Evolutionary conservation across 148 eudicot species (phyloP), one percentile per base, ranked within the genome.

Genomic region (Dianthus caryophyllus): DNA sequence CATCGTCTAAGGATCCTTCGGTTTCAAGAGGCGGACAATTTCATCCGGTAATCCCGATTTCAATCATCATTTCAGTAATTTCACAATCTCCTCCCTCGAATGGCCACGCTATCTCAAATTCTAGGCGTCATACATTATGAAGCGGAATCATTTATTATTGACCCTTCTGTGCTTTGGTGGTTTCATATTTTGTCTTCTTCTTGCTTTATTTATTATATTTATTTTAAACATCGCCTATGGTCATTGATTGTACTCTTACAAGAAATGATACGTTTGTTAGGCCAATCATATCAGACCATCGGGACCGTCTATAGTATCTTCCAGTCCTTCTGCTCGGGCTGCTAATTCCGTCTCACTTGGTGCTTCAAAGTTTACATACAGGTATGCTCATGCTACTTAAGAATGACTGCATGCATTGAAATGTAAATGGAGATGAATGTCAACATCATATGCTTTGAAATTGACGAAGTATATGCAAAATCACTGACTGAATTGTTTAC

Each of bases 281-380:
- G 84, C 74, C 51, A 84, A 82, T 71, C 82, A 84, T 70, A 71
- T 80, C 26, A 85, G 83, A 78, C 63, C 83, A 66, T 70, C 89
- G 67, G 82, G 72, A 71, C 82, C 81, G 39, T 75, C 91, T 73
- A 70, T 85, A 25, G 61, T 25, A 47, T 50, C 96, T 67, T 71
- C 89, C 26, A 55, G 50, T 71, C 73, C 88, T 73, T 78, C 71
- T 79, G 68, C 77, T 12, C 81, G 81, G 70, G 76, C 79, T 66
- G 69, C 66, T 61, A 82, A 78, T 59, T 50, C 78, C 43, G 82
- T 67, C 57, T 69, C 77, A 25, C 24, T 71, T 60, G 84, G 86
- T 21, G 72, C 86, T 73, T 84, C 96, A 48, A 95, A 90, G 80
- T 71, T 81, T 49, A 86, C 85, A 31, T 90, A 90, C 79, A 88